Evolutionary conservation across 371 early-diverging fungal genomes (phyloP).

Genomic region (Mucor racemosus): DNA sequence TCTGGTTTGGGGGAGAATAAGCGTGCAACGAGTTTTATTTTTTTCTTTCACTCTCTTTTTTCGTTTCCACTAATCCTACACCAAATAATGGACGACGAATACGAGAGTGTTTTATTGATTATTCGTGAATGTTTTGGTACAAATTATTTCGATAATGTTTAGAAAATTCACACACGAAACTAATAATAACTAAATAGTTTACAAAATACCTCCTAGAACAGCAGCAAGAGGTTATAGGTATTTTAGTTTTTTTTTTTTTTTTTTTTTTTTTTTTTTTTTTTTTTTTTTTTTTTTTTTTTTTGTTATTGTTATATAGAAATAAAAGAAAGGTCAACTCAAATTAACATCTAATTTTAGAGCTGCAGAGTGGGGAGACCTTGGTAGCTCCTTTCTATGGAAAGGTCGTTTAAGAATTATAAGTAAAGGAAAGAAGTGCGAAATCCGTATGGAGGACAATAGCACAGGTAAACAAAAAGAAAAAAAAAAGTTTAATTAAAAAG

Average conservation of each 20-base stretch:
- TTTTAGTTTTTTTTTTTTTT: neutral
- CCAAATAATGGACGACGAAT: conserved; percentile 50
- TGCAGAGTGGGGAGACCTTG: conserved; percentile 85
- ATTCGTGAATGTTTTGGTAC: conserved; percentile 67
- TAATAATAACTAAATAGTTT: conserved; percentile 52
- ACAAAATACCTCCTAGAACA: conserved; percentile 79
- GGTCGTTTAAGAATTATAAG: conserved; percentile 82
- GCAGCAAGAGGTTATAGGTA: conserved; percentile 79
- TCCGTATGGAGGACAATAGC: conserved; percentile 80
- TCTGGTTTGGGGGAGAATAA: neutral
- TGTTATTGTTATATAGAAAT: neutral
- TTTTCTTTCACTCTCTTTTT: neutral
- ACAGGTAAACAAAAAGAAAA: conserved; percentile 46
- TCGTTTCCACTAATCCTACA: neutral
- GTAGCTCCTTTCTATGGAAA: conserved; percentile 75
- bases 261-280: neutral
- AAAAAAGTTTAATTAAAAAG: neutral
- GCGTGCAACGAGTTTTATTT: neutral
- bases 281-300: neutral
- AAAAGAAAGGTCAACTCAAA: neutral
- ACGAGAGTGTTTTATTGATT: conserved; percentile 81
- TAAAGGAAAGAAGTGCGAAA: conserved; percentile 70
- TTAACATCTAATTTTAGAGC: conserved; percentile 57
- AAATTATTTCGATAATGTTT: conserved; percentile 71
- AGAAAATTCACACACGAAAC: neutral